phyloP scores from a whole-genome alignment of 805 yeast genomes.

The Barnettozyma sp. region DNA sequence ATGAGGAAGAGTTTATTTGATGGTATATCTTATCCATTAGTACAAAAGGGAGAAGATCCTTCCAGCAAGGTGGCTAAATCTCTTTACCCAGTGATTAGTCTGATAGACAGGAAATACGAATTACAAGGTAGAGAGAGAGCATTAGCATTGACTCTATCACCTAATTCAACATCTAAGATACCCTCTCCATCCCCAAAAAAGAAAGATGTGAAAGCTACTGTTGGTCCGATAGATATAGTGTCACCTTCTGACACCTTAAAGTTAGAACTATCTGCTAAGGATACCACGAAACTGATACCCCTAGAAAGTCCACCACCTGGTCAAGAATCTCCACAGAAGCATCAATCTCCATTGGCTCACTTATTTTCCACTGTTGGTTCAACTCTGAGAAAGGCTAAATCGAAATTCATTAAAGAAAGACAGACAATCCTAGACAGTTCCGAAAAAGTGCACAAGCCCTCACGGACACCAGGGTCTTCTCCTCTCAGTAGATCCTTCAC shows the following conservation, averaged over 20 bases:
- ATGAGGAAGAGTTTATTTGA: constrained; percentile 17
- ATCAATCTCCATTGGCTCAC: constrained; percentile 22
- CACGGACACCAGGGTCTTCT: neutral
- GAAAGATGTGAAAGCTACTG: neutral
- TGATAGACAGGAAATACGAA: constrained; percentile 6
- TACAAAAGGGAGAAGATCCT: constrained; percentile 8
- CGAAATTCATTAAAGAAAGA: constrained; percentile 18
- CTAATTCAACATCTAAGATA: constrained; percentile 4
- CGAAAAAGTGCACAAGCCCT: constrained; percentile 6
- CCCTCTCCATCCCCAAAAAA: constrained; percentile 11
- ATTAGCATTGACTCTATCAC: constrained; percentile 10
- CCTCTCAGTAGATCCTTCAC: neutral
- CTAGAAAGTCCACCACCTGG: constrained; percentile 10
- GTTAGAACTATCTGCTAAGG: constrained; percentile 2
- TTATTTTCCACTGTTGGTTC: constrained; percentile 23
- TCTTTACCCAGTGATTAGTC: constrained; percentile 18
- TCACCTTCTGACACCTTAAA: constrained; percentile 4
- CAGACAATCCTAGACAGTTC: constrained; percentile 8
- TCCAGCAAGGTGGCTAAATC: constrained; percentile 10
- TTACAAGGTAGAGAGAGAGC: constrained; percentile 8
- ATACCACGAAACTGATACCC: constrained; percentile 3
- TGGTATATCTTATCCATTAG: constrained; percentile 8
- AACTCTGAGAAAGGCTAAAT: constrained; percentile 19
- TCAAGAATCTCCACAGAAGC: constrained; percentile 5
- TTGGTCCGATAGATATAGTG: neutral